phyloP scores from a whole-genome alignment of 164 flowering plant genomes.

The Sedum album region DNA sequence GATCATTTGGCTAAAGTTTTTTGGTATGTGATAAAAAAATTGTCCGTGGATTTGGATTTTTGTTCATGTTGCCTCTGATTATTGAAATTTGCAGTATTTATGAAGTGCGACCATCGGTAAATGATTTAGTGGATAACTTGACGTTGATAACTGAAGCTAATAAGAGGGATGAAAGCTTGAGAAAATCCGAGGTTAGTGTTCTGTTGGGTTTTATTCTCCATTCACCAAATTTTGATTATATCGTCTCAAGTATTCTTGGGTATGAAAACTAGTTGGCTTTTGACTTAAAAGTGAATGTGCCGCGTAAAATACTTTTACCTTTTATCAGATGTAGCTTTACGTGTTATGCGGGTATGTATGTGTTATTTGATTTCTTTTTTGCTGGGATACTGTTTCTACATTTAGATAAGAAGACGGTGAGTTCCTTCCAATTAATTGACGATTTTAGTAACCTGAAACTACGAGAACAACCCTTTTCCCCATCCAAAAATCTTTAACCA shows the following conservation, averaged over 20 bases:
- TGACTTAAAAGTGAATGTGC: neutral
- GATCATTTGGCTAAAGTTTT: slow-evolving; percentile 44
- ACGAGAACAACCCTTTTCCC: neutral
- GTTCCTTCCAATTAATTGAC: neutral
- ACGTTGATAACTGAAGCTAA: slow-evolving; percentile 31
- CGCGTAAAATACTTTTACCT: neutral
- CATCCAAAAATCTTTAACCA: neutral
- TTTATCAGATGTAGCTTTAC: neutral
- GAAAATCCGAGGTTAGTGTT: slow-evolving; percentile 31
- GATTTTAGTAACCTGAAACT: neutral
- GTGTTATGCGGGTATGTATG: neutral
- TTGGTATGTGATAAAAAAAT: slow-evolving; percentile 18
- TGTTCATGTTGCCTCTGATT: neutral
- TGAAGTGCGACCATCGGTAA: slow-evolving; percentile 30
- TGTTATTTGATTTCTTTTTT: neutral
- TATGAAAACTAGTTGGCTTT: neutral
- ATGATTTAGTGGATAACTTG: slow-evolving; percentile 39
- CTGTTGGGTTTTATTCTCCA: neutral
- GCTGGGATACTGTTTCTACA: neutral
- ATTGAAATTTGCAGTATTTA: slow-evolving; percentile 10
- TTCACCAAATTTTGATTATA: neutral
- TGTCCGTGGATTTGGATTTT: neutral
- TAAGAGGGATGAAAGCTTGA: slow-evolving; percentile 30
- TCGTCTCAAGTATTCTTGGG: no score
- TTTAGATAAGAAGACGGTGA: neutral